Evolutionary conservation across 352 stramenopile species (phyloP), one percentile per base, ranked within the genome.

Genomic region (Pythium rhizo-oryzae): DNA sequence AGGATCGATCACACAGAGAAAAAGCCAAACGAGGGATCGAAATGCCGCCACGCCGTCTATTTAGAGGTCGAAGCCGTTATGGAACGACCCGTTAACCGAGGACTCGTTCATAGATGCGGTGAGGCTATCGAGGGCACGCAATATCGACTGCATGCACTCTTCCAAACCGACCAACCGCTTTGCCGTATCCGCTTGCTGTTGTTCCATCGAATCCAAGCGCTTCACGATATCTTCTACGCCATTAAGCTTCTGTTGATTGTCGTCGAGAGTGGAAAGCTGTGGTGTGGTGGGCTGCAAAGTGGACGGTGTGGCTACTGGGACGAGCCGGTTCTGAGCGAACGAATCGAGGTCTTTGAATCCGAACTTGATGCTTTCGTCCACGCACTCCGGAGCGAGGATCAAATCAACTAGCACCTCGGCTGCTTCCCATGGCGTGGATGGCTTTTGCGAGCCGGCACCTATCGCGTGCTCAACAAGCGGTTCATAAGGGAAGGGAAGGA

Each of bases 311-410:
- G 30, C 37, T 24, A 63, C 43, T 8, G 64, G 64, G 15, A 54
- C 18, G 23, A 72, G 59, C 3, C 53, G 65, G 37, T 67, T 54
- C 18, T 54, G 52, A 1, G 58, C 47, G 8, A 67, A 25, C 6
- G 64, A 59, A n/a, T 72, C 66, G 19, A 72, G 49, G 59, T 68
- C 66, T 54, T 46, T 57, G 47, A 72, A 72, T 1, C 66, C 66
- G 23, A 68, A 72, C n/a, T 41, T 44, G 35, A 72, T 43, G 23
- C 59, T 68, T 13, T 64, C 46, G 25, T 72, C 66, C 0, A 52
- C 59, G 15, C 44, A 61, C 0, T 72, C 66, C 1, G 59, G 59
- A 8, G 57, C 58, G 11, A 44, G 33, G 46, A 72, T 65, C 23
- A 63, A 19, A 18, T 72, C 60, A 0, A 72, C 66, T 11, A 72